Evolutionary conservation across 164 flowering plant genomes (phyloP).

Genomic region (Protea cynaroides): DNA sequence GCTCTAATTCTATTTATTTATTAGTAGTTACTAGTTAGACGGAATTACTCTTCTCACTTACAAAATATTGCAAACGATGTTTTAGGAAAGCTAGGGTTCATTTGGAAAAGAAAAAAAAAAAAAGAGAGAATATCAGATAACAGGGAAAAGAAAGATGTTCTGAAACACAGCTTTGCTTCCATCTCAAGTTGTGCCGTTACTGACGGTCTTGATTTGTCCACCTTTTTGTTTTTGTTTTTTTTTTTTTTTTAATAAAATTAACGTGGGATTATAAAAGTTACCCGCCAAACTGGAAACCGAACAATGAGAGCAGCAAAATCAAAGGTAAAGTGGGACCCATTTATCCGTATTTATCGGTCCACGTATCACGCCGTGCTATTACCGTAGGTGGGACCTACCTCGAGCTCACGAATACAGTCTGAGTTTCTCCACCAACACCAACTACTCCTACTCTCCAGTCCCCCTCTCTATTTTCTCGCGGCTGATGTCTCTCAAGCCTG

Average conservation of each 20-base stretch:
- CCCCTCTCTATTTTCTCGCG: too few relatives aligned
- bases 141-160: background rate
- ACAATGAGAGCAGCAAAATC: background rate
- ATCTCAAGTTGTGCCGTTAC: conserved; percentile 27
- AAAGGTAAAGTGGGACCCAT: conserved; percentile 17
- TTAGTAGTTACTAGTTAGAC: too few relatives aligned
- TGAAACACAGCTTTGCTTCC: conserved; percentile 18
- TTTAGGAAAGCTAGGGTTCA: background rate
- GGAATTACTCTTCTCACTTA: background rate
- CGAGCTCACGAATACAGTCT: conserved; percentile 10
- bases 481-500: too few relatives aligned
- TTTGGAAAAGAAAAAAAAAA: background rate
- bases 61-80: background rate
- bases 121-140: too few relatives aligned
- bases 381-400: conserved; percentile 34
- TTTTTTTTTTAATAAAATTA: too few relatives aligned
- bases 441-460: background rate
- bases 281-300: background rate
- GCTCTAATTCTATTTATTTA: too few relatives aligned
- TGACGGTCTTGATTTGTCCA: conserved; percentile 11
- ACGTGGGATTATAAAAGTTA: too few relatives aligned
- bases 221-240: background rate
- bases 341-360: conserved; percentile 46
- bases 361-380: conserved; percentile 46
- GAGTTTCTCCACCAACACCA: background rate